Base-by-base conservation (phyloP, 2,329 filamentous ascomycete species). In the Lachnellula cervina region DNA sequence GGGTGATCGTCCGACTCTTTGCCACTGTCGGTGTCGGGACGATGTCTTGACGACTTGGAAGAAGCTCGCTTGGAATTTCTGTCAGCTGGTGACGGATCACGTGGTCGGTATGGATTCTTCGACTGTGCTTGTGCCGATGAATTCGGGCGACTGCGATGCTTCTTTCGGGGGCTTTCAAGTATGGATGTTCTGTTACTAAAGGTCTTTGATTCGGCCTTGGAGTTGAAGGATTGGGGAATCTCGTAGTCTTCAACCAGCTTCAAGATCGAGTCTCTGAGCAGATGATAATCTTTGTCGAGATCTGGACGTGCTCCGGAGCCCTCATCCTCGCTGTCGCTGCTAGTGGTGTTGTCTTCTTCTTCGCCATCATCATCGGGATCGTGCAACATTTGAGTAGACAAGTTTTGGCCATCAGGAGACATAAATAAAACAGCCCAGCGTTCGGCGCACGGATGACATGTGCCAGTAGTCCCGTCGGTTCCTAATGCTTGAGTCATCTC, bases 191-290 rank as follows among this genome's bases (percentile, higher is more conserved):
- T 80, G 64, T 90, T 90, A 70, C 86, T 90, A 62, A 90, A 86
- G 35, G 81, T 84, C 28, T 83, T 82, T 14, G 79, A 79, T 43
- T 79, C 76, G 32, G 77, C 79, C 49, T 82, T 80, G 4, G 80
- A 78, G 46, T 86, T 81, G 11, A 86, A 72, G 43, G 80, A 82
- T 52, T 87, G 83, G 0, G 88, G 86, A 44, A 91, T 88, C 65
- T 94, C 89, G 59, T 88, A 92, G 60, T 95, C 89, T 65, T 90
- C 83, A 0, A 94, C 87, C 4, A 95, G 77, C 68, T 88, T 91
- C 57, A 90, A 74, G 52, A 95, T 89, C 0, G 89, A 89, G 58
- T 90, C 86, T 56, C 92, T 86, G 4, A 95, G 73, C 60, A 89
- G 87, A 66, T 91, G 88, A 62, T 92, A 91, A 66, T 91, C 88